Base-by-base conservation (phyloP, 441 rosid species). In the Euphorbia celastroides region DNA sequence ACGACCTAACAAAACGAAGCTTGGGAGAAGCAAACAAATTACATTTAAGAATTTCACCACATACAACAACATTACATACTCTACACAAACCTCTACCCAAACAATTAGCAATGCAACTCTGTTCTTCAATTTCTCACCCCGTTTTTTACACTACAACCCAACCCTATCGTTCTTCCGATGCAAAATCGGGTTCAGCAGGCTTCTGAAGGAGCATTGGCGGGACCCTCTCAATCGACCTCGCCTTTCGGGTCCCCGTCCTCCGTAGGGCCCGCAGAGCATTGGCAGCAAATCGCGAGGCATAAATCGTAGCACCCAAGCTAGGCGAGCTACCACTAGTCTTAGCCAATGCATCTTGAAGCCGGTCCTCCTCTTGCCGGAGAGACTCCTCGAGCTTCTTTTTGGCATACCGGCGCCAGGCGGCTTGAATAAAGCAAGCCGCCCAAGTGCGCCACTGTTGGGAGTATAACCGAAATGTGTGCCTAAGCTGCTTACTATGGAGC, bases 151-250 rank as follows among this genome's bases (percentile, higher is more conserved):
- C 7, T 22, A 48, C 64, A 48, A 31, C 48, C 10, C 31, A 31
- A 36, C 7, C 2, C 71, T 76, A 81, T 59, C 61, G 75, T 61
- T 81, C 89, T 66, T 78, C 89, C 23, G 84, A 78, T 25, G 84
- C 79, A 73, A 90, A 87, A 78, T 90, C 92, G 1, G 93, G 93
- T 63, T 90, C 96, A 9, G 96, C 84, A 22, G 96, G 96, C 78
- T 90, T 87, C 80, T 82, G 92, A 70, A 84, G 90, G 67, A 86
- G 60, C 61, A 84, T 76, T 3, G 88, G 84, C 0, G 87, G 83
- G 54, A 86, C 78, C 58, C 96, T 74, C 58, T 89, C 91, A 0
- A 74, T 66, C 56, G 82, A 65, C 74, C 90, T 84, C 3, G 83
- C 77, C 73, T 81, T 84, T 27, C 81, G 81, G 32, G 81, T 64